Percentiles rank a stretch among this genome's conserved stretches.
Conservation (phyloP, 1,284 basidiomycete genomes). For the Leccinum griseonigrum region DNA sequence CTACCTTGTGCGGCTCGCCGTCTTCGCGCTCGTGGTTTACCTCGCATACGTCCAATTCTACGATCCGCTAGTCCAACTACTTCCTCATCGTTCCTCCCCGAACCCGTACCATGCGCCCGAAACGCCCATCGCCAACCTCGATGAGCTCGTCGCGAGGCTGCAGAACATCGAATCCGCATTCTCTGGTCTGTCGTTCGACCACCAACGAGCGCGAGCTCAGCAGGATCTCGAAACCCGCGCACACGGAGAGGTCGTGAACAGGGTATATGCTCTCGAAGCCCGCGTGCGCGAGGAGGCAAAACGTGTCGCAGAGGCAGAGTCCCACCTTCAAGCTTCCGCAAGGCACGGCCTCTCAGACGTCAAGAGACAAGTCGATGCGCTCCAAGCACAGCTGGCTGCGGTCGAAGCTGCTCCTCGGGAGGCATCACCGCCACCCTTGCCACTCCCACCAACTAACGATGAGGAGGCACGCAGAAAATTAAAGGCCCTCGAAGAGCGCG, state of each 20-base stretch:
- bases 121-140: conserved; percentile 62
- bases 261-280: conserved; percentile 54
- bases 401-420: conserved; percentile 42
- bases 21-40: conserved; percentile 42
- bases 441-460: conserved; percentile 34
- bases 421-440: conserved; percentile 8
- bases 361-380: conserved; percentile 52
- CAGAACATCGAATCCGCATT: conserved; percentile 62
- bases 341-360: conserved; percentile 48
- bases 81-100: conserved; percentile 24
- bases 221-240: conserved; percentile 50
- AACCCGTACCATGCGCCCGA: conserved; percentile 47
- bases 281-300: conserved; percentile 52
- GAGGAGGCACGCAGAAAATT: conserved; percentile 59
- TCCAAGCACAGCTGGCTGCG: conserved; percentile 48
- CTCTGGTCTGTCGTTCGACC: conserved; percentile 53
- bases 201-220: conserved; percentile 46
- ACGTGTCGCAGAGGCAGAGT: conserved; percentile 54
- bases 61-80: conserved; percentile 30
- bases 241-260: conserved; percentile 49
- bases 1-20: conserved; percentile 35
- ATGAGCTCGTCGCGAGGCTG: conserved; percentile 69
- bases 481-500: conserved; percentile 55
- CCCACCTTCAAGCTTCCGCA: conserved; percentile 44
- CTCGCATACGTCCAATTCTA: conserved; percentile 42